These are phyloP conservation scores for Sporobolomyces pararoseus DNA, from an alignment of 768 basidiomycete species.

Conservation along the genomic window DNA sequence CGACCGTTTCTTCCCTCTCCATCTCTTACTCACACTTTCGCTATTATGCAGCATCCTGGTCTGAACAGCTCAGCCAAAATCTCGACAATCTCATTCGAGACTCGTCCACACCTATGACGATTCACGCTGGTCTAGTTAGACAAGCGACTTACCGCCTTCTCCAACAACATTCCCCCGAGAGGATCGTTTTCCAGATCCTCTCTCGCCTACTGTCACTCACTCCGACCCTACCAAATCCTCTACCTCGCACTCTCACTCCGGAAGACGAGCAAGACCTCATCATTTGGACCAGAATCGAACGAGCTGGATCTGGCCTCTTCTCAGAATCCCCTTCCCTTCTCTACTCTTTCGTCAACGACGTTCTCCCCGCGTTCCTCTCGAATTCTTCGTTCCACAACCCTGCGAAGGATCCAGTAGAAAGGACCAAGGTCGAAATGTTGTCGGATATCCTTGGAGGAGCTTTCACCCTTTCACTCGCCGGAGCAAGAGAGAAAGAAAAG, in stretches of 20 bases:
- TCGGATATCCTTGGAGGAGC: constrained; percentile 10
- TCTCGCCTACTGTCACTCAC: background rate
- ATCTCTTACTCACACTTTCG: too few species aligned
- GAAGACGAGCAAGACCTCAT: background rate
- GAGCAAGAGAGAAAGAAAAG: background rate
- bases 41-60: background rate
- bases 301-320: background rate
- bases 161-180: background rate
- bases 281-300: constrained; percentile 6
- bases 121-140: background rate
- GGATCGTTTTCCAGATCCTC: background rate
- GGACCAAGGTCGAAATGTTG: background rate
- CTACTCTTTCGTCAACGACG: background rate
- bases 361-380: background rate
- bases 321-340: background rate
- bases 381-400: background rate
- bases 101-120: background rate
- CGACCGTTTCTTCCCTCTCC: too few species aligned
- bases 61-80: background rate
- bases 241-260: background rate
- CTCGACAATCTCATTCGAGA: background rate
- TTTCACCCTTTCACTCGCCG: background rate
- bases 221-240: background rate
- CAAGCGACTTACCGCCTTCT: constrained; percentile 1
- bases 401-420: background rate